Evolutionary conservation across 179 eudicot species (phyloP), one percentile per base, ranked within the genome.

Genomic region (Silene coronaria): DNA sequence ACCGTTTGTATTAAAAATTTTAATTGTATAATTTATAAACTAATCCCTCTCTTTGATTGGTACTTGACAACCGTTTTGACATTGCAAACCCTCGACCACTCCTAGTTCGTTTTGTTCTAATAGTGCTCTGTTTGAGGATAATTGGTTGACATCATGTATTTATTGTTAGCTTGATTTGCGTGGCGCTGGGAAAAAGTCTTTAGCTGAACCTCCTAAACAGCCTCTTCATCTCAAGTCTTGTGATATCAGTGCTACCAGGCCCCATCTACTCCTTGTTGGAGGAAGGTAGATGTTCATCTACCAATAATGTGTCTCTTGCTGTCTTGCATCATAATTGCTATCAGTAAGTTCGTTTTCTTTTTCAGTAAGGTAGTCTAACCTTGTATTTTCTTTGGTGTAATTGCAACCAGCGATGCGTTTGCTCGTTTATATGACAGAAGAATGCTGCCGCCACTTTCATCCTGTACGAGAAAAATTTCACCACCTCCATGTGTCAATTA

Each of bases 351-450:
- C 23, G 3, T 32, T 58, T 13, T 57, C 62, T 0, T 21, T 42
- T n/a, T 63, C 26, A 28, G 30, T 24, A 51, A 75, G 45, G 76
- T 11, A 42, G 51, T 4, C 65, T 66, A 45, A 75, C 51, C 32
- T 60, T 27, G 51, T 70, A 42, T 21, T 30, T 71, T 42, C 68
- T 30, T 61, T 69, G 62, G 74, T 63, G 63, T 45, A 10, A 71
- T 80, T 80, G 22, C 48, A 74, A 81, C 86, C 91, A 95, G 99
- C 86, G 99, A 95, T 82, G 89, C 95, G 45, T 95, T 92, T 88
- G 97, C 97, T 75, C 97, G 99, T 64, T 76, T 92, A 78, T 95
- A 95, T 80, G 99, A 95, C 88, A 89, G 99, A 86, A 83, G 99
- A 80, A 95, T 95, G 99, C 85, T 95, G 80, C 97, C 97, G 70